Evolutionary conservation across 1,284 basidiomycete genomes (phyloP).

Genomic region (Ustilago esculenta): DNA sequence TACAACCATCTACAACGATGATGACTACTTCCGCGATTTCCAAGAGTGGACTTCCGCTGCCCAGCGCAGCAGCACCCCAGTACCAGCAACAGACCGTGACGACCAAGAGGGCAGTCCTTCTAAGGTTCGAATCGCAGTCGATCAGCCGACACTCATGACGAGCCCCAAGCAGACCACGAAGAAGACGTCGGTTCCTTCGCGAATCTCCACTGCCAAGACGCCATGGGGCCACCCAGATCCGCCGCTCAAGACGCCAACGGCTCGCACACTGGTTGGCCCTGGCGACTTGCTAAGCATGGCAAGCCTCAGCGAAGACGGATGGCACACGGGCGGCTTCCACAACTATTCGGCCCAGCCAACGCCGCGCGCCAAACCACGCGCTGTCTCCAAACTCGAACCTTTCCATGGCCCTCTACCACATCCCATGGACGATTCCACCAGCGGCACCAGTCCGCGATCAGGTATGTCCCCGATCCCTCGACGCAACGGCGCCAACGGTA

Average conservation of each 20-base stretch:
- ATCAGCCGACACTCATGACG: slow-evolving; percentile 1
- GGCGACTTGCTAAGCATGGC: slow-evolving; percentile 72
- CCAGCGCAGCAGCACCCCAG: slow-evolving; percentile 36
- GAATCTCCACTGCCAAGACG: slow-evolving; percentile 31
- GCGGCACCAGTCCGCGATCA: slow-evolving; percentile 22
- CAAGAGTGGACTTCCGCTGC: slow-evolving; percentile 37
- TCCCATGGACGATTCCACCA: slow-evolving; percentile 33
- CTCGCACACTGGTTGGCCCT: slow-evolving; percentile 65
- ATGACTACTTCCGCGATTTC: slow-evolving; percentile 52
- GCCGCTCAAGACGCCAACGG: slow-evolving; percentile 59
- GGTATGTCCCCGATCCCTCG: slow-evolving; percentile 18
- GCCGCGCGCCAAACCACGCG: slow-evolving; percentile 35
- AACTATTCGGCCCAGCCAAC: slow-evolving; percentile 43
- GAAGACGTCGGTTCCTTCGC: slow-evolving; percentile 4
- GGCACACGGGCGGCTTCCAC: slow-evolving; percentile 27
- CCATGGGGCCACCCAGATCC: slow-evolving; percentile 61
- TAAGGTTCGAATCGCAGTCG: slow-evolving; percentile 23
- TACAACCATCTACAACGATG: slow-evolving; percentile 26
- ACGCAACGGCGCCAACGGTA: slow-evolving; percentile 10
- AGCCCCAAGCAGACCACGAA: slow-evolving; percentile 23
- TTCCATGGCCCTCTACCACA: slow-evolving; percentile 36
- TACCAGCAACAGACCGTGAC: slow-evolving; percentile 7
- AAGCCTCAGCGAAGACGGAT: slow-evolving; percentile 42
- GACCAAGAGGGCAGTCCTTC: slow-evolving; percentile 5
- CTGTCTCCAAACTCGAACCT: slow-evolving; percentile 39